A percentile compares a stretch with the other conserved stretches of the same genome.
These are phyloP conservation scores for Triangularia setosa DNA, from an alignment of 2,329 filamentous ascomycete species.

Conservation along the genomic window DNA sequence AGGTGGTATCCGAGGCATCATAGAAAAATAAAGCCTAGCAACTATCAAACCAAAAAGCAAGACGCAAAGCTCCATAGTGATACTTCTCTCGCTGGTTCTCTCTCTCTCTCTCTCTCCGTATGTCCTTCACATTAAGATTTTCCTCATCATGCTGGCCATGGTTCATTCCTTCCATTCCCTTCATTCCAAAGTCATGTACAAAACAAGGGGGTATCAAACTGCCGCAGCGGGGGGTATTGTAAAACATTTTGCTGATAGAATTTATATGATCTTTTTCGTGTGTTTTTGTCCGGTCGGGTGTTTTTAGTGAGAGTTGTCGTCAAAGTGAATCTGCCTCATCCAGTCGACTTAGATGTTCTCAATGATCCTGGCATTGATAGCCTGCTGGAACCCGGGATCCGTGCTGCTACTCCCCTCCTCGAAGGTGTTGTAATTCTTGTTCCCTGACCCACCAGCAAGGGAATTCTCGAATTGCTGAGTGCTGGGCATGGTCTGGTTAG, in stretches of 20 bases:
- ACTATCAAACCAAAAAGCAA: not conserved
- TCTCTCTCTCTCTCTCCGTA: not conserved
- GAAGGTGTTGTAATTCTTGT: constrained; percentile 30
- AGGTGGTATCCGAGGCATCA: not conserved
- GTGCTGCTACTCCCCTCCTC: constrained; percentile 48
- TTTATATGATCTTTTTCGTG: not conserved
- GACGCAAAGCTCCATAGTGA: not conserved
- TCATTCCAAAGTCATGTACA: not conserved
- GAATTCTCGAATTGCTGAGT: constrained; percentile 39
- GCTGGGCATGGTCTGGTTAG: constrained; percentile 56
- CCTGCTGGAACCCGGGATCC: constrained; percentile 66
- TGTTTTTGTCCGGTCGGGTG: not conserved
- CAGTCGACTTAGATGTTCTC: constrained; percentile 69
- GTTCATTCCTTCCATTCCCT: not conserved
- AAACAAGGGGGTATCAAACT: not conserved
- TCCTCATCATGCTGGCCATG: not conserved
- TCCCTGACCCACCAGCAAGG: constrained; percentile 34
- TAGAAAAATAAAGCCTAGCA: not conserved
- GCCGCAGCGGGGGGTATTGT: not conserved
- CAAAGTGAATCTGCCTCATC: not conserved
- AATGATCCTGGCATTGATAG: constrained; percentile 75
- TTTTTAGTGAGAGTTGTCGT: not conserved
- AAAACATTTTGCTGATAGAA: not conserved
- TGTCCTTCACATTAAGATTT: not conserved
- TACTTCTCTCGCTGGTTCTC: not conserved